A percentile compares a stretch with the other conserved stretches of the same genome.
These are phyloP conservation scores for Thermothielavioides terrestris DNA, from an alignment of 495 filamentous ascomycete genomes.

Conservation along the genomic window DNA sequence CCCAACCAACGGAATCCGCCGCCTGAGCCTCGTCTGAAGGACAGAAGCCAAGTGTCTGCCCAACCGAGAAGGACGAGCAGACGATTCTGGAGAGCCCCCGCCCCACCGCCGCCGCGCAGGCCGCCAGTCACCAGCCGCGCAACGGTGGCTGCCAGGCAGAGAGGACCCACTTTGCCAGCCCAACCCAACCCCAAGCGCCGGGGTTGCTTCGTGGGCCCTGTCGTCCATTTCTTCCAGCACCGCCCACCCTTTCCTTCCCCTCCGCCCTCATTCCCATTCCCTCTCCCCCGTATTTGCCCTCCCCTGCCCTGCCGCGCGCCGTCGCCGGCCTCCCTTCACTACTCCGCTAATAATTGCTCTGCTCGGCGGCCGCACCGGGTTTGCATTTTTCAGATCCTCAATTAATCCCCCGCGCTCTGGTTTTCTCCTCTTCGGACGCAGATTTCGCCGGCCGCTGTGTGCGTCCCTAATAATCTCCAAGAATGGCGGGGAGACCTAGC, in stretches of 20 bases:
- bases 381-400: background rate
- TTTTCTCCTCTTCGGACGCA: background rate
- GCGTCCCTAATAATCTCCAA: constrained; percentile 1
- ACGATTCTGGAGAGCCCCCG: background rate
- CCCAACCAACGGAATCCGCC: constrained; percentile 21
- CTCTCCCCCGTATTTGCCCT: background rate
- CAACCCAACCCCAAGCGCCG: constrained; percentile 29
- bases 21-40: constrained; percentile 16
- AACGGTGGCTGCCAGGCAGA: constrained; percentile 1
- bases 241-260: constrained; percentile 14
- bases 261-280: constrained; percentile 11
- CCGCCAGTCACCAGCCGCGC: constrained; percentile 13
- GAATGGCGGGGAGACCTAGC: constrained; percentile 28
- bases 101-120: constrained; percentile 14
- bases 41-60: constrained; percentile 6
- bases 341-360: background rate
- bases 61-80: constrained; percentile 18
- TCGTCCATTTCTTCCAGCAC: constrained; percentile 23
- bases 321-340: constrained; percentile 16
- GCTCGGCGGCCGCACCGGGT: background rate
- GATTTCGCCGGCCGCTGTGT: background rate
- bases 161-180: constrained; percentile 19
- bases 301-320: constrained; percentile 11
- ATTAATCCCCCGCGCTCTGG: too few relatives aligned
- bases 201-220: constrained; percentile 12